Conservation (phyloP, 441 rosid species). For the Hypseocharis bilobata region DNA sequence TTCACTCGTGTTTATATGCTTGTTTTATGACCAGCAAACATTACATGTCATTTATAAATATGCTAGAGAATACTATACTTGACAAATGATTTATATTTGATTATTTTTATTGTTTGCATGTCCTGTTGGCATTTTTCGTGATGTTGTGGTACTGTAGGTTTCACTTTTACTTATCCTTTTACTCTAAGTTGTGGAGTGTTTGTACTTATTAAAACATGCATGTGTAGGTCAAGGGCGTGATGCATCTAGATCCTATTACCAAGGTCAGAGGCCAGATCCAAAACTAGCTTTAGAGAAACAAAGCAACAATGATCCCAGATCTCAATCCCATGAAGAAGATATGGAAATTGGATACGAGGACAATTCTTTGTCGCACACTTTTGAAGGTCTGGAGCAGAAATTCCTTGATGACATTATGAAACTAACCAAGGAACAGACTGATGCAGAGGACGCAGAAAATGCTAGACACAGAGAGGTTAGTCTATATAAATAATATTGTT, state of each 20-base stretch:
- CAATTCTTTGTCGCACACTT: constrained; percentile 33
- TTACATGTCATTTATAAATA: not conserved
- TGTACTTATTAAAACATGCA: not conserved
- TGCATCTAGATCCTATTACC: constrained; percentile 52
- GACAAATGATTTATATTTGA: not conserved
- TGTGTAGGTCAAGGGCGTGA: constrained; percentile 61
- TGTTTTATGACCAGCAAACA: not conserved
- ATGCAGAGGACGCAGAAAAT: constrained; percentile 65
- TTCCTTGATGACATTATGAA: constrained; percentile 52
- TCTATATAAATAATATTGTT: not conserved
- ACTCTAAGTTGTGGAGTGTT: too few species aligned
- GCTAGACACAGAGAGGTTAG: constrained; percentile 60
- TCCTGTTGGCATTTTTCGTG: too few species aligned
- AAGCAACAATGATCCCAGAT: constrained; percentile 38
- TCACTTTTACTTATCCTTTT: too few species aligned
- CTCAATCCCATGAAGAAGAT: constrained; percentile 47
- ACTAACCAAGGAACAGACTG: constrained; percentile 49
- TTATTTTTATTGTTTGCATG: too few species aligned
- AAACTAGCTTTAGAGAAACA: constrained; percentile 42
- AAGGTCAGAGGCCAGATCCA: constrained; percentile 44
- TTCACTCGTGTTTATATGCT: not conserved
- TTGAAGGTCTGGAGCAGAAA: constrained; percentile 58
- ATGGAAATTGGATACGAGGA: constrained; percentile 45
- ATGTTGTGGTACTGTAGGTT: too few species aligned
- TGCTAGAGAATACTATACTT: not conserved